Evolutionary conservation across 345 rosid species (phyloP).

Genomic region (Gossypium stocksii): DNA sequence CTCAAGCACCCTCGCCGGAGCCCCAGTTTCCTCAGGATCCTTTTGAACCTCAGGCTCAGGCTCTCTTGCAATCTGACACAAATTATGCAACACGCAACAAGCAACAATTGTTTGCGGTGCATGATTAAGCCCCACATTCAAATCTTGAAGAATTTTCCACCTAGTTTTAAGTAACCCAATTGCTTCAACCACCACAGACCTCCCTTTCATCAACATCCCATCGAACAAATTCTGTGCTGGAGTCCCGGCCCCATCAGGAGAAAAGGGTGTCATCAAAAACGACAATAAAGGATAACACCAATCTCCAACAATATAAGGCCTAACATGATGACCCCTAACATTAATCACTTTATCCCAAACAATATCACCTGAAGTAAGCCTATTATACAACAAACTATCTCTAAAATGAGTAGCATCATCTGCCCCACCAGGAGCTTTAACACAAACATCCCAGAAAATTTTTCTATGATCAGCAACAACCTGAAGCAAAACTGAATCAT

Average conservation of each 20-base stretch:
- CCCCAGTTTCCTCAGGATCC: constrained; percentile 81
- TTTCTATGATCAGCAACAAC: constrained; percentile 95
- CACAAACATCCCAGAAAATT: constrained; percentile 96
- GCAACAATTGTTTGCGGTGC: constrained; percentile 98
- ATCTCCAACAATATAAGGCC: constrained; percentile 91
- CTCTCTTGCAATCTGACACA: constrained; percentile 94
- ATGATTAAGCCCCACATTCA: constrained; percentile 90
- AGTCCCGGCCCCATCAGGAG: constrained; percentile 66
- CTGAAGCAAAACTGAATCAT: constrained; percentile 76
- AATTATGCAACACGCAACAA: constrained; percentile 93
- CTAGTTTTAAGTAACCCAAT: constrained; percentile 83
- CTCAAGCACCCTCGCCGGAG: constrained; percentile 66
- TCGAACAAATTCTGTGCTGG: constrained; percentile 93
- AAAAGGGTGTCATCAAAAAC: constrained; percentile 87
- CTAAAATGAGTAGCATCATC: constrained; percentile 86
- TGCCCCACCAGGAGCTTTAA: constrained; percentile 78
- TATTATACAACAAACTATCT: constrained; percentile 76
- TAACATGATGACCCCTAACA: constrained; percentile 76
- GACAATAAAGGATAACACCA: constrained; percentile 92
- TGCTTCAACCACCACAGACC: constrained; percentile 90
- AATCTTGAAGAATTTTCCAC: constrained; percentile 93
- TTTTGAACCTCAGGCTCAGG: constrained; percentile 88
- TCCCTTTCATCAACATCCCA: constrained; percentile 96
- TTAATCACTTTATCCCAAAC: constrained; percentile 84
- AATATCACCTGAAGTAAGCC: constrained; percentile 79